Conservation (phyloP, 2,329 filamentous ascomycete genomes). For the Cercospora janseana region DNA sequence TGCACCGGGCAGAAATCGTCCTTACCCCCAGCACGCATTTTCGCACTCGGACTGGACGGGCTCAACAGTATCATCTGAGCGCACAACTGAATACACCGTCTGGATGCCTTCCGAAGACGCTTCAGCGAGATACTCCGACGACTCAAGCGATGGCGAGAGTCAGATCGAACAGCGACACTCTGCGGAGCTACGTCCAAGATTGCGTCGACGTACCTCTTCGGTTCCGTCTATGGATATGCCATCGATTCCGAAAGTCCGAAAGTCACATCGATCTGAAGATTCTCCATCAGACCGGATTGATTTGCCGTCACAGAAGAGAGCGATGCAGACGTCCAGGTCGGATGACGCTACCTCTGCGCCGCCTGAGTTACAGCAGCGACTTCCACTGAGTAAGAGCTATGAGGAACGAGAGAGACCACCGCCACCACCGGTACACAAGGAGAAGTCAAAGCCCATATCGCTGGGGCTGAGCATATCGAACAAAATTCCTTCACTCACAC, state of each 20-base stretch:
- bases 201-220: slow-evolving; percentile 49
- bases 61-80: slow-evolving; percentile 22
- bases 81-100: slow-evolving; percentile 44
- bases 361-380: slow-evolving; percentile 37
- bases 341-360: slow-evolving; percentile 36
- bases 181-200: slow-evolving; percentile 34
- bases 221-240: slow-evolving; percentile 49
- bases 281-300: slow-evolving; percentile 26
- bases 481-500: slow-evolving; percentile 37
- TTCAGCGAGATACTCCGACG: slow-evolving; percentile 34
- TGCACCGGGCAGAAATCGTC: slow-evolving; percentile 16
- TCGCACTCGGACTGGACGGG: slow-evolving; percentile 32
- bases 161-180: slow-evolving; percentile 14
- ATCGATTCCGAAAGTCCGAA: slow-evolving; percentile 46
- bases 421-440: slow-evolving; percentile 35
- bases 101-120: slow-evolving; percentile 49
- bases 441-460: slow-evolving; percentile 25
- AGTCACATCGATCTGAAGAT: slow-evolving; percentile 42
- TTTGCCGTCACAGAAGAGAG: slow-evolving; percentile 25
- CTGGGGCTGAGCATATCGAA: slow-evolving; percentile 30
- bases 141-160: slow-evolving; percentile 31
- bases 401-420: slow-evolving; percentile 24
- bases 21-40: slow-evolving; percentile 23
- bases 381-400: slow-evolving; percentile 17
- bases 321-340: slow-evolving; percentile 14